Evolutionary conservation across 768 basidiomycete genomes (phyloP), one percentile per base, ranked within the genome.

Genomic region (Grammothele lineata): DNA sequence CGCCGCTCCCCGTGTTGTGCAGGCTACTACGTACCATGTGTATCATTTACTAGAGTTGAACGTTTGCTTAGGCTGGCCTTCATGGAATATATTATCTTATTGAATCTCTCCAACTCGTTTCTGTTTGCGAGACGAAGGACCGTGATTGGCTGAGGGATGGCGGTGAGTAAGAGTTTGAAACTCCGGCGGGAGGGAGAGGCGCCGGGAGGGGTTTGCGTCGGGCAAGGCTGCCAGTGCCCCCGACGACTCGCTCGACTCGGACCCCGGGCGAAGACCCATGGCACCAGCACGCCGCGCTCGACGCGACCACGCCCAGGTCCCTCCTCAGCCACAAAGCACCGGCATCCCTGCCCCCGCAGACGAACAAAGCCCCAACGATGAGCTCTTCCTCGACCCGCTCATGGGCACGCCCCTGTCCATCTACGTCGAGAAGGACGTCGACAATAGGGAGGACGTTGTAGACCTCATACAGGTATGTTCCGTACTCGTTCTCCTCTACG

Each of bases 351-450:
- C 49, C 5, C 37, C 42, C 26, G 23, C 37, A 42, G 35, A 46
- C 34, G 46, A 44, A 11, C 38, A 47, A 25, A 38, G 67, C 51
- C 60, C 68, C 52, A 70, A 70, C 54, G 61, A 59, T 35, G 72
- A 75, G 42, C 73, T 92, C 45, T 92, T 92, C 61, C 70, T 89
- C 40, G 89, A 92, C 62, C 86, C 85, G 56, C 83, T 87, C 78
- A 77, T 88, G 64, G 90, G 90, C 57, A 79, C 73, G 1, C 81
- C 87, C 2, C 74, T 92, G 42, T 67, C 75, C 19, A 73, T 91
- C 51, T 92, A 85, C 67, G 73, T 92, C 58, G 86, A 89, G 57
- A 85, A 87, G 56, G 87, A 91, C 47, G 85, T 92, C 18, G 71
- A 77, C 18, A 81, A 89, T 67, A 79, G 78, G 58, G 80, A 85